These are phyloP conservation scores for Salix brachista DNA, from an alignment of 345 rosid species.

Conservation along the genomic window DNA sequence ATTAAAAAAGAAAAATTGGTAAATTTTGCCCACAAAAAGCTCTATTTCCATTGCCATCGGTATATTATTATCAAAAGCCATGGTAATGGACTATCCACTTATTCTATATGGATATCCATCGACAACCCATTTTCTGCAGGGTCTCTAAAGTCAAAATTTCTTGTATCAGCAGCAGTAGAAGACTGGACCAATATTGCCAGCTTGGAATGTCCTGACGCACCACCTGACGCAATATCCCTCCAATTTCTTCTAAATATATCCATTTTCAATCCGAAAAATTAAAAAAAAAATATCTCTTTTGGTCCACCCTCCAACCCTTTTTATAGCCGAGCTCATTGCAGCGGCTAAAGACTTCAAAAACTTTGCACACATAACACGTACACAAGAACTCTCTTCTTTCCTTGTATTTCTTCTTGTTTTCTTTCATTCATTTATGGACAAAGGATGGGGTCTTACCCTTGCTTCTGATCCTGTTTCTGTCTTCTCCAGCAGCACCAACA, in stretches of 20 bases:
- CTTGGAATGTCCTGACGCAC: constrained; percentile 52
- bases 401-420: constrained; percentile 2
- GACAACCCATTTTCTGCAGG: neutral
- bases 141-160: neutral
- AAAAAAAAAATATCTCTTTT: neutral
- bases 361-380: constrained; percentile 21
- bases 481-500: constrained; percentile 14
- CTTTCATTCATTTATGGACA: constrained; percentile 61
- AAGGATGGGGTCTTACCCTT: constrained; percentile 81
- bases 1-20: no score
- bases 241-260: neutral
- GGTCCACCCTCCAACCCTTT: constrained; percentile 70
- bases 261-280: neutral
- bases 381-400: constrained; percentile 1
- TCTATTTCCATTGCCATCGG: no score
- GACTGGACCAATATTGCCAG: constrained; percentile 15
- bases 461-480: constrained; percentile 48
- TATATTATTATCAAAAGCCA: neutral
- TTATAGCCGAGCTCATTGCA: constrained; percentile 66
- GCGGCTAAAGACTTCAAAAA: constrained; percentile 68
- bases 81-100: neutral
- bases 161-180: neutral
- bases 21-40: no score
- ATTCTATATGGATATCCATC: neutral
- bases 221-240: constrained; percentile 42